A percentile compares a stretch with the other conserved stretches of the same genome.
These are phyloP conservation scores for Trametes cubensis DNA, from an alignment of 768 basidiomycete species.

Conservation along the genomic window DNA sequence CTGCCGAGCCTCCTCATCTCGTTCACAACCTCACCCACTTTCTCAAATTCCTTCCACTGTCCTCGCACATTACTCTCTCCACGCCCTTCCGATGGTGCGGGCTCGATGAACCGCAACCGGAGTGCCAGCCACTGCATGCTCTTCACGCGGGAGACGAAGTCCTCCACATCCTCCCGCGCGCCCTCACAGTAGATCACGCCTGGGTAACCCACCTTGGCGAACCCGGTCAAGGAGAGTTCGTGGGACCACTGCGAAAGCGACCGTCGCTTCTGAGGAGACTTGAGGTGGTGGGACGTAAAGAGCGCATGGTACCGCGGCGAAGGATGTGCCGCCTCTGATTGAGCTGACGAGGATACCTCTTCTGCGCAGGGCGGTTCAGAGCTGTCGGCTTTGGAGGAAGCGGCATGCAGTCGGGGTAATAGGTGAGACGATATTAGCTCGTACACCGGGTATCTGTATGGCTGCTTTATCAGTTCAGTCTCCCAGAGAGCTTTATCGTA, in stretches of 20 bases:
- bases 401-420: slow-evolving; percentile 53
- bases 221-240: slow-evolving; percentile 58
- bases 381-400: neutral
- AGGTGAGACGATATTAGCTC: slow-evolving; percentile 60
- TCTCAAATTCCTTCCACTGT: slow-evolving; percentile 66
- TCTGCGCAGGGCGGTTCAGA: neutral
- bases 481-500: neutral
- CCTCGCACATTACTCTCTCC: neutral
- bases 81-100: slow-evolving; percentile 30
- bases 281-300: slow-evolving; percentile 73
- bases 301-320: slow-evolving; percentile 54
- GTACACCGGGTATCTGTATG: slow-evolving; percentile 59
- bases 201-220: slow-evolving; percentile 76
- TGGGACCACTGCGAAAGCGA: slow-evolving; percentile 58
- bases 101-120: slow-evolving; percentile 61
- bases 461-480: neutral
- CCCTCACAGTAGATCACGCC: slow-evolving; percentile 78
- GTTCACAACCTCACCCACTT: slow-evolving; percentile 68
- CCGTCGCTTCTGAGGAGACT: slow-evolving; percentile 64
- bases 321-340: neutral
- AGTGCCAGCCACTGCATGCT: slow-evolving; percentile 81
- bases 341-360: neutral
- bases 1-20: slow-evolving; percentile 63
- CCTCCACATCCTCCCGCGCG: slow-evolving; percentile 50
- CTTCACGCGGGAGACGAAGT: slow-evolving; percentile 68